phyloP scores from a whole-genome alignment of 2,329 filamentous ascomycete genomes.

The Dactylellina parvicollis region DNA sequence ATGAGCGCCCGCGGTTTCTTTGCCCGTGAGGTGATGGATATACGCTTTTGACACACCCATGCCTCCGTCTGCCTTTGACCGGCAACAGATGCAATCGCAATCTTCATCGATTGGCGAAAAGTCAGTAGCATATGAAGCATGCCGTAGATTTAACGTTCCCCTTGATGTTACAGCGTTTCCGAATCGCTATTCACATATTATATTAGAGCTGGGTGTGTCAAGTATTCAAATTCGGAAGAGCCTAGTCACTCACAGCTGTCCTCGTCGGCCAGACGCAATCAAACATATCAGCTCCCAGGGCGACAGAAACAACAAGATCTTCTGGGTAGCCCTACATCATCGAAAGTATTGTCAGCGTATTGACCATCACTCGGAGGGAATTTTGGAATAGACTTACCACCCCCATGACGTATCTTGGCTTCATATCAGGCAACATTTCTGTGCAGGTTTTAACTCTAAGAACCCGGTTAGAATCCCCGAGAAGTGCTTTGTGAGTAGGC shows the following conservation, averaged over 20 bases:
- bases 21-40: conserved; percentile 88
- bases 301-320: conserved; percentile 91
- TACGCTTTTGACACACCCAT: conserved; percentile 87
- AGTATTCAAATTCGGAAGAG: background rate
- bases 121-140: conserved; percentile 78
- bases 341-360: background rate
- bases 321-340: conserved; percentile 82
- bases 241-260: conserved; percentile 72
- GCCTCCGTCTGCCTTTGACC: conserved; percentile 69
- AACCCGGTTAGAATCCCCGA: conserved; percentile 67
- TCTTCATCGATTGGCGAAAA: conserved; percentile 84
- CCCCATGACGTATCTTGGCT: conserved; percentile 99
- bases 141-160: conserved; percentile 85
- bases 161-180: conserved; percentile 87
- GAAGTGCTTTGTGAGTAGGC: background rate
- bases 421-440: conserved; percentile 81
- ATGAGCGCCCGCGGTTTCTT: conserved; percentile 92
- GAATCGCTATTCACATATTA: conserved; percentile 70
- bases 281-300: conserved; percentile 98
- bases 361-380: background rate
- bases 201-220: background rate
- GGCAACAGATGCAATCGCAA: conserved; percentile 83
- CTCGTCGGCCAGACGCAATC: conserved; percentile 99
- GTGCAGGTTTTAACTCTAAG: conserved; percentile 72
- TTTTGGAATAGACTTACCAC: conserved; percentile 67